A percentile compares a stretch with the other conserved stretches of the same genome.
phyloP scores from a whole-genome alignment of 2,329 filamentous ascomycete species.

The Aspergillus terreus region DNA sequence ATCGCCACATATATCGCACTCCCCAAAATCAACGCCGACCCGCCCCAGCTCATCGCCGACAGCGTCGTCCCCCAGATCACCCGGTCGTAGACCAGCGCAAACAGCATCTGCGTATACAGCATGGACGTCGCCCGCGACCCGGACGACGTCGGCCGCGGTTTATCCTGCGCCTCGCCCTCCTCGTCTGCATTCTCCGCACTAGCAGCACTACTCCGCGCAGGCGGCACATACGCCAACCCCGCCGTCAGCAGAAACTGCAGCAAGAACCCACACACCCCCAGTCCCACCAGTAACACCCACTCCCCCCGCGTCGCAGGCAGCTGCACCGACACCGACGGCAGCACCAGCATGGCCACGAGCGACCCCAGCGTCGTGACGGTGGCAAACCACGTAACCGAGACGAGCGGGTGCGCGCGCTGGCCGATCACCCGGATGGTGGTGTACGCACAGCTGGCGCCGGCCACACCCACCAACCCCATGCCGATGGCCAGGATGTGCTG shows the following conservation, averaged over 20 bases:
- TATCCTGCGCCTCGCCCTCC: not conserved
- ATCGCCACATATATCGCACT: conserved; percentile 63
- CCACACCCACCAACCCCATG: conserved; percentile 70
- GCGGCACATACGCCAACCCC: conserved; percentile 69
- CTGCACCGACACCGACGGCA: conserved; percentile 56
- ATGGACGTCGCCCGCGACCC: conserved; percentile 59
- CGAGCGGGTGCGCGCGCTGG: conserved; percentile 72
- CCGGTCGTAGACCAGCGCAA: conserved; percentile 63
- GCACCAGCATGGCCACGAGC: conserved; percentile 52
- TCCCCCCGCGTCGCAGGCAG: conserved; percentile 53
- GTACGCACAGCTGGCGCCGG: conserved; percentile 71
- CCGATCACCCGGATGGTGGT: conserved; percentile 79
- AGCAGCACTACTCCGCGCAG: conserved; percentile 24
- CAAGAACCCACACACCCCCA: conserved; percentile 72
- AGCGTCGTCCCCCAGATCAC: conserved; percentile 60
- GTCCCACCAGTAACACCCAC: conserved; percentile 64
- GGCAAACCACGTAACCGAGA: conserved; percentile 82
- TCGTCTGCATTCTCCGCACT: not conserved
- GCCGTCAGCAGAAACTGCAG: conserved; percentile 84
- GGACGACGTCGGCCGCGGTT: conserved; percentile 8
- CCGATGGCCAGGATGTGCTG: conserved; percentile 68
- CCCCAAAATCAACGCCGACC: conserved; percentile 61
- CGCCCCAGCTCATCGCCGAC: conserved; percentile 55
- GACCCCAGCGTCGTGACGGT: conserved; percentile 67
- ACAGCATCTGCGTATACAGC: conserved; percentile 68